Base-by-base conservation (phyloP, 345 rosid species). In the Leavenworthia alabamica region DNA sequence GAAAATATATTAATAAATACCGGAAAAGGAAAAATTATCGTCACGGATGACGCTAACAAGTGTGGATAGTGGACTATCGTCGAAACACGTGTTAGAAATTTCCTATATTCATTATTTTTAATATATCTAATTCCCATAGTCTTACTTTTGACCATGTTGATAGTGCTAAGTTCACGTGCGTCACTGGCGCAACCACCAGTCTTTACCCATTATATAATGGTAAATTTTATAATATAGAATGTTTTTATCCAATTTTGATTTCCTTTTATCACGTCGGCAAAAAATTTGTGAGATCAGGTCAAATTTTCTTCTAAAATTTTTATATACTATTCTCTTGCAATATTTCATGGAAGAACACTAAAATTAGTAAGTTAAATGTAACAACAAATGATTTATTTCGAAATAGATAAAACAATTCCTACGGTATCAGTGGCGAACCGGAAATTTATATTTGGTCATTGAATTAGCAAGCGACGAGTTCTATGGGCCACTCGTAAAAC, bases 1-100 rank as follows among this genome's bases (percentile, higher is more conserved):
- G n/a, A n/a, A n/a, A n/a, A n/a, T n/a, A n/a, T n/a, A n/a, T n/a
- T n/a, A n/a, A n/a, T n/a, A n/a, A 33, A 29, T 51, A 31, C 0
- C 1, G 3, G 9, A 10, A 50, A 51, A 29, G 12, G 44, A 54
- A 24, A 24, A 54, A 20, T 35, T 2, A 2, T 0, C 72, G 72
- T 67, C 72, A 67, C 43, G 65, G 58, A 40, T 67, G 72, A 67
- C 72, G 72, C 13, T 20, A 29, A n/a, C n/a, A n/a, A 58, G 51
- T 48, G 19, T 57, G 72, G 59, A 57, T 6, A 10, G 72, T 67
- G 51, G 64, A 67, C 64, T 48, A n/a, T n/a, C n/a, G n/a, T n/a
- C n/a, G n/a, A n/a, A n/a, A 64, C 64, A 67, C 72, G 48, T 56
- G 71, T 37, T 55, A 35, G 54, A 56, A 56, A 66, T 32, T 28